Conservation (phyloP, 169 alveolate genomes). For the Plasmodium knowlesi region DNA sequence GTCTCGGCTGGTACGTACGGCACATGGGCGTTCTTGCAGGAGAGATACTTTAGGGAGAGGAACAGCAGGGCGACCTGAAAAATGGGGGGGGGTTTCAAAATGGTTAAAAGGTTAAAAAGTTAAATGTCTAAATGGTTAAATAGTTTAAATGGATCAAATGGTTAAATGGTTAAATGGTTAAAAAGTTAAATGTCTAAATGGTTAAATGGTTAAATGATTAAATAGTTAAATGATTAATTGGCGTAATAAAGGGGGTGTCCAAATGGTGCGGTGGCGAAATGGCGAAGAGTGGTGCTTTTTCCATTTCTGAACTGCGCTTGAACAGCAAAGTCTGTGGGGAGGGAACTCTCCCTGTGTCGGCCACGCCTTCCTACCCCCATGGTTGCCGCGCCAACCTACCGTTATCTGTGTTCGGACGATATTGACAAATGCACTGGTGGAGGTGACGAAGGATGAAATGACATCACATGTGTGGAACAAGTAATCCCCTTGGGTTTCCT, state of each 20-base stretch:
- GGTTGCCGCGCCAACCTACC: background rate
- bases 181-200: no score
- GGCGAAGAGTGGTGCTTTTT: background rate
- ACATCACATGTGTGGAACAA: background rate
- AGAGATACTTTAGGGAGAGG: background rate
- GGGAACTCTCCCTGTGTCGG: no score
- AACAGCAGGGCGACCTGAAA: constrained; percentile 21
- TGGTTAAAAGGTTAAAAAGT: no score
- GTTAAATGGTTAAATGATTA: no score
- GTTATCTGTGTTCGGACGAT: constrained; percentile 17
- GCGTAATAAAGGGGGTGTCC: no score
- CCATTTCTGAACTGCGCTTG: no score
- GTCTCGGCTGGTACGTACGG: background rate
- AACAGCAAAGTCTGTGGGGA: no score
- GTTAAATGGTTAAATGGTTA: no score
- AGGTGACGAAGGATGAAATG: background rate
- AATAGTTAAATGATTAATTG: no score
- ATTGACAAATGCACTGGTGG: background rate
- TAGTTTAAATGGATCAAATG: no score
- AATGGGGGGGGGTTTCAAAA: background rate
- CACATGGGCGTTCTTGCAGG: background rate
- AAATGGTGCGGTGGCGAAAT: background rate
- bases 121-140: no score
- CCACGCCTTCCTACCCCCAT: no score
- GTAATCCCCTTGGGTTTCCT: constrained; percentile 6